Percentiles rank a stretch among this genome's conserved stretches.
Evolutionary conservation across 2,329 filamentous ascomycete genomes (phyloP).

Genomic region (Fusarium incarnatum): DNA sequence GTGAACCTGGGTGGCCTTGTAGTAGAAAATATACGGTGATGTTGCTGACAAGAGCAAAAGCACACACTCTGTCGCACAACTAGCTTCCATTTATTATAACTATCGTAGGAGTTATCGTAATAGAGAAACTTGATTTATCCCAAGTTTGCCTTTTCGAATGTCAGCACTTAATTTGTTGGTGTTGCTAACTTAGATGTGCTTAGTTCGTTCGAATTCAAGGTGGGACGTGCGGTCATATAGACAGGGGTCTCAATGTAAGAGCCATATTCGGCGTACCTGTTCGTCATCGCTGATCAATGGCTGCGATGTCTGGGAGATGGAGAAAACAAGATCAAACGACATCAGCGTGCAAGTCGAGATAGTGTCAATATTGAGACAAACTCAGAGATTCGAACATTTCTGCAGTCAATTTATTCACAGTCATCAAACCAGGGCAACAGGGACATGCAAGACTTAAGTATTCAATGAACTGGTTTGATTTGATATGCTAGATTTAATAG

Average conservation of each 20-base stretch:
- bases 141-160: conserved; percentile 5
- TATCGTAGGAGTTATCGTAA: neutral
- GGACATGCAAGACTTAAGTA: neutral
- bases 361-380: neutral
- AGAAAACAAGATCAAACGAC: neutral
- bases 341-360: neutral
- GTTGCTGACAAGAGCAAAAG: neutral
- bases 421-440: neutral
- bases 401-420: neutral
- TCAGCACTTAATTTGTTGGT: conserved; percentile 26
- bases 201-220: conserved; percentile 24
- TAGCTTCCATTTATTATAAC: neutral
- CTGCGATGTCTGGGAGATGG: neutral
- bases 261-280: neutral
- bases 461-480: neutral
- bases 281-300: neutral
- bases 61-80: neutral
- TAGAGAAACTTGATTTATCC: neutral
- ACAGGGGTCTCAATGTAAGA: conserved; percentile 12
- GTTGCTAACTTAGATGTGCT: conserved; percentile 16
- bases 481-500: neutral
- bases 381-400: neutral
- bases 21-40: neutral
- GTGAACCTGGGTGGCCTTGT: neutral
- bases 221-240: conserved; percentile 22